phyloP scores from a whole-genome alignment of 2,329 filamentous ascomycete genomes.

The Exophiala oligosperma region DNA sequence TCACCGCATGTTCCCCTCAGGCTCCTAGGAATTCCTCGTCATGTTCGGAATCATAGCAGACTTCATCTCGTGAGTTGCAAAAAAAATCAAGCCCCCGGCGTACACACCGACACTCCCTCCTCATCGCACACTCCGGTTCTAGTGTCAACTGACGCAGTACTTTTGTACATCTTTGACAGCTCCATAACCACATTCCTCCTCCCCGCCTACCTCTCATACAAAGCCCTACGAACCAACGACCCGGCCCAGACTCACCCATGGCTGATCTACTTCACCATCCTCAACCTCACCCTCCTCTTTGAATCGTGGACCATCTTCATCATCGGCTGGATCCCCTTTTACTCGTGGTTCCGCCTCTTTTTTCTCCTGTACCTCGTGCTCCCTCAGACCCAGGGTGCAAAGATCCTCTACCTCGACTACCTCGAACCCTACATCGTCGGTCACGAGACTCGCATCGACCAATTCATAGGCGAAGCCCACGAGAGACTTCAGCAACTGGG shows the following conservation, averaged over 20 bases:
- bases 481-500: conserved; percentile 75
- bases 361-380: conserved; percentile 93
- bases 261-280: conserved; percentile 98
- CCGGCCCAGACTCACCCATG: conserved; percentile 89
- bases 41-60: conserved; percentile 81
- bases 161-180: conserved; percentile 47
- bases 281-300: conserved; percentile 75
- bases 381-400: conserved; percentile 94
- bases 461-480: conserved; percentile 80
- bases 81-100: too few species aligned
- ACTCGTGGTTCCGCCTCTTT: conserved; percentile 82
- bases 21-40: conserved; percentile 26
- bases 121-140: too few species aligned
- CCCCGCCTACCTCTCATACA: conserved; percentile 95
- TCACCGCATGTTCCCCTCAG: background rate
- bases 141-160: too few species aligned
- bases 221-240: conserved; percentile 90
- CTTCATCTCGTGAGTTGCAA: conserved; percentile 67
- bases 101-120: too few species aligned
- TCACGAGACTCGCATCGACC: conserved; percentile 86
- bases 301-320: conserved; percentile 90
- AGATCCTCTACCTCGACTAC: conserved; percentile 78
- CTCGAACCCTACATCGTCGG: conserved; percentile 84
- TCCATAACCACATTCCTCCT: conserved; percentile 88
- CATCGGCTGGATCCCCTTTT: conserved; percentile 88